Evolutionary conservation across 805 yeast genomes (phyloP).

Genomic region (Scheffersomyces stipitis): DNA sequence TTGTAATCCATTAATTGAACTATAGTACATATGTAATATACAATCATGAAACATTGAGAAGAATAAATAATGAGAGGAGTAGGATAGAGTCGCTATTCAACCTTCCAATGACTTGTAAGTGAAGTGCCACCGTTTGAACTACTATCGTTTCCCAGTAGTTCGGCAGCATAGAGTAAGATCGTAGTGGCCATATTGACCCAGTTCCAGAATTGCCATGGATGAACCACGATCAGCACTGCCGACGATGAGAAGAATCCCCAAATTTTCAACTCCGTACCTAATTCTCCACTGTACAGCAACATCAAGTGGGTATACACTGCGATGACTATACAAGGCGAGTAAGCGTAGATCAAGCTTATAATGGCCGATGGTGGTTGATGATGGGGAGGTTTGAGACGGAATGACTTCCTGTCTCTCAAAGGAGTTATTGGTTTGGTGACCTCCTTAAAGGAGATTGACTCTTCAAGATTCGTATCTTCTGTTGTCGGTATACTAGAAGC

Average conservation of each 20-base stretch:
- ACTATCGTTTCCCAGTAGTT: slow-evolving; percentile 50
- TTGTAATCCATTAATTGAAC: no score
- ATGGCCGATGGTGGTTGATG: slow-evolving; percentile 32
- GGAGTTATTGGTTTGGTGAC: slow-evolving; percentile 3
- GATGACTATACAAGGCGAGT: slow-evolving; percentile 89
- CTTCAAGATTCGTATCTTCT: slow-evolving; percentile 1
- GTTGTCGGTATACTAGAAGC: slow-evolving; percentile 1
- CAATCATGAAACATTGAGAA: no score
- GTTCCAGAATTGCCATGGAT: slow-evolving; percentile 96
- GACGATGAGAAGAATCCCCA: slow-evolving; percentile 53
- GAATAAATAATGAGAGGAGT: no score
- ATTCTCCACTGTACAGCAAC: slow-evolving; percentile 81
- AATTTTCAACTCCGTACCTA: slow-evolving; percentile 59
- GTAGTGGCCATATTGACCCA: slow-evolving; percentile 90
- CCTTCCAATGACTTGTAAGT: slow-evolving; percentile 45
- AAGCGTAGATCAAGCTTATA: slow-evolving; percentile 71
- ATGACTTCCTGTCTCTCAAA: slow-evolving; percentile 7
- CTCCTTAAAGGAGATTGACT: neutral
- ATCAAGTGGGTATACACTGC: slow-evolving; percentile 94
- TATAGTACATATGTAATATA: no score
- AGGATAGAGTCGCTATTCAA: slow-evolving; percentile 35
- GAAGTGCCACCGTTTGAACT: slow-evolving; percentile 29
- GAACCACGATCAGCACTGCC: slow-evolving; percentile 30
- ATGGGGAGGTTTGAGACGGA: slow-evolving; percentile 14
- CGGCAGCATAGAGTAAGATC: slow-evolving; percentile 75